Percentiles rank a stretch among this genome's conserved stretches.
Conservation (phyloP, 2,329 filamentous ascomycete genomes). For the Ilyonectria sp. region DNA sequence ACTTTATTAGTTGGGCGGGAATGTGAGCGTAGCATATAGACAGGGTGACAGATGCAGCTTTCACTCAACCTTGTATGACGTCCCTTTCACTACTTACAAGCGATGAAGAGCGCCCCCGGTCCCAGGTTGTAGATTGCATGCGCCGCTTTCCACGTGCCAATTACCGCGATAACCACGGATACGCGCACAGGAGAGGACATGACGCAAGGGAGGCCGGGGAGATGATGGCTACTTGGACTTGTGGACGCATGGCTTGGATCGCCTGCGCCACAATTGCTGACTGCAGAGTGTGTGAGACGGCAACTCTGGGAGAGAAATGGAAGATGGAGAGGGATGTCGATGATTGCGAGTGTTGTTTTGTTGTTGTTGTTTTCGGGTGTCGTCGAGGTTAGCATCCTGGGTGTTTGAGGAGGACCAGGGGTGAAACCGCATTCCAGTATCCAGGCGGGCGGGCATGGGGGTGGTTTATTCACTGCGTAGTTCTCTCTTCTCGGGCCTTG, state of each 20-base stretch:
- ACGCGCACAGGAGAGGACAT: not conserved
- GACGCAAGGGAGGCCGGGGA: constrained; percentile 20
- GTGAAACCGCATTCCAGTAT: not conserved
- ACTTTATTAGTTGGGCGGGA: not conserved
- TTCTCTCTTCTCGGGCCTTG: too few species aligned
- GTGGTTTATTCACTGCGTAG: not conserved
- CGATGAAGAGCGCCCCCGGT: not conserved
- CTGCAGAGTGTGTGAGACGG: not conserved
- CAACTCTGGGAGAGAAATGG: not conserved
- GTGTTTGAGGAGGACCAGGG: constrained; percentile 1
- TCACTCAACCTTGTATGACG: not conserved
- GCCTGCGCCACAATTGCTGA: not conserved
- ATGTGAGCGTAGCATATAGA: constrained; percentile 2
- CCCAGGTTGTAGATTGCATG: not conserved
- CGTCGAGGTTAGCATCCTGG: not conserved
- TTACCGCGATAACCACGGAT: not conserved
- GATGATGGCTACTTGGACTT: not conserved
- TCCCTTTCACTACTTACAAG: too few species aligned
- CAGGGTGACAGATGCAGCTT: not conserved
- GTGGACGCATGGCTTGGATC: not conserved
- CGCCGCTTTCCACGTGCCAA: too few species aligned
- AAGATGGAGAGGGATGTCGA: not conserved
- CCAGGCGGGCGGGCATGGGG: not conserved
- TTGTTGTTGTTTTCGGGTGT: not conserved
- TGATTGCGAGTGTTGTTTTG: not conserved